phyloP scores from a whole-genome alignment of 2,329 filamentous ascomycete genomes.

The Phialophora chinensis region DNA sequence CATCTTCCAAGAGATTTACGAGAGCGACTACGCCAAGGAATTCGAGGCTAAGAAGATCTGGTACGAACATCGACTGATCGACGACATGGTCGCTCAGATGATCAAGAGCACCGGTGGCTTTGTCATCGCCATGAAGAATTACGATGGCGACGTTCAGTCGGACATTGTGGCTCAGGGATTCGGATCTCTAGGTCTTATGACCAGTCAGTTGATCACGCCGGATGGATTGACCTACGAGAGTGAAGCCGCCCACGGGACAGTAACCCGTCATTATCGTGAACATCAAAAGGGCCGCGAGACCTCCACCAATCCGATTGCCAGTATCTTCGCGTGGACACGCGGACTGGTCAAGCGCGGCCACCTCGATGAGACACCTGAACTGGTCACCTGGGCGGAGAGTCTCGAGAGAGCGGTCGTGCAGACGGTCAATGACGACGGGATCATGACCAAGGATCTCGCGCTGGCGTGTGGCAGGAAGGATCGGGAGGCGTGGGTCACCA shows the following conservation, averaged over 20 bases:
- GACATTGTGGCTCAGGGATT: constrained; percentile 98
- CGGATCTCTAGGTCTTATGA: constrained; percentile 97
- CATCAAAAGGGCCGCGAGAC: constrained; percentile 98
- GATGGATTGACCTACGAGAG: constrained; percentile 97
- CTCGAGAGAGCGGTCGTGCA: constrained; percentile 94
- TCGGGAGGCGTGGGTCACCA: constrained; percentile 86
- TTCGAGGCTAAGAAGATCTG: constrained; percentile 94
- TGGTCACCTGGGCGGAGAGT: constrained; percentile 87
- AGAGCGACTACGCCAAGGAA: constrained; percentile 80
- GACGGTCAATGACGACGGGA: constrained; percentile 87
- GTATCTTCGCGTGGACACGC: constrained; percentile 98
- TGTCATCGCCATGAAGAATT: constrained; percentile 99
- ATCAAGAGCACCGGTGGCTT: constrained; percentile 97
- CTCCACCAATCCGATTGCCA: constrained; percentile 97
- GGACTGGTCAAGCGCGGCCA: constrained; percentile 91
- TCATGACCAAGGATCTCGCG: constrained; percentile 99
- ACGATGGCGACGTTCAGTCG: constrained; percentile 98
- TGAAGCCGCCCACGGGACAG: constrained; percentile 96
- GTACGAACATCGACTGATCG: constrained; percentile 99
- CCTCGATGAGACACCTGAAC: constrained; percentile 89
- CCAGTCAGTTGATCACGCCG: constrained; percentile 93
- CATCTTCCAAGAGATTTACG: constrained; percentile 97
- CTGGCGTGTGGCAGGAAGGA: constrained; percentile 88
- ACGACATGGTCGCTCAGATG: constrained; percentile 99
- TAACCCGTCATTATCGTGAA: constrained; percentile 97